Conservation (phyloP, 179 eudicot species). For the Gypsophila paniculata region DNA sequence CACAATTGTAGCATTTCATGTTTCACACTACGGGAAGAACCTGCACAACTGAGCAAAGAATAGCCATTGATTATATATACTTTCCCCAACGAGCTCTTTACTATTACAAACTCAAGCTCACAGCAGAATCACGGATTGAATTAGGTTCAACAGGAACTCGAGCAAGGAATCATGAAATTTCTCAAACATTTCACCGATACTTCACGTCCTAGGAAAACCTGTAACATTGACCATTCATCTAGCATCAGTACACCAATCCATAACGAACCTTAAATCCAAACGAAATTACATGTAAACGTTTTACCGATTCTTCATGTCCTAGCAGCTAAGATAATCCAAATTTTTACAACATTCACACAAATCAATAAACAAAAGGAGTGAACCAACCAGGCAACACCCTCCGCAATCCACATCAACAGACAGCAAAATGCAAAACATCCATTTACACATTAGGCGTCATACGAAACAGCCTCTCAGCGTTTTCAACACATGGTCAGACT, state of each 20-base stretch:
- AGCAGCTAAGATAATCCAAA: background rate
- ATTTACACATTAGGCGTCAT: background rate
- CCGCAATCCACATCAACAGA: background rate
- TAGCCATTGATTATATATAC: background rate
- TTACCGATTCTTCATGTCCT: background rate
- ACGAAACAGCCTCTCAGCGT: background rate
- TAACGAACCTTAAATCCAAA: background rate
- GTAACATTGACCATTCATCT: background rate
- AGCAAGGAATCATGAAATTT: background rate
- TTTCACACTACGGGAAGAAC: background rate
- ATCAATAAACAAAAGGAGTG: background rate
- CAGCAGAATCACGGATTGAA: background rate
- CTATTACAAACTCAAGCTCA: background rate
- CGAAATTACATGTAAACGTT: background rate
- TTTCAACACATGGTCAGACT: background rate
- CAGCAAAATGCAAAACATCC: background rate
- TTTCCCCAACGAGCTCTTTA: background rate
- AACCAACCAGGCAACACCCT: background rate
- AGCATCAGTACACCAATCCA: background rate
- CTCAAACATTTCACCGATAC: background rate
- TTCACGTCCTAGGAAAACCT: conserved; percentile 4
- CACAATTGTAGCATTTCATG: background rate
- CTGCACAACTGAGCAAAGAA: background rate
- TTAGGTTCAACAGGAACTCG: background rate
- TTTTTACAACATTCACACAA: background rate